These are phyloP conservation scores for Corylus heterophylla DNA, from an alignment of 306 rosid genomes.

Conservation along the genomic window DNA sequence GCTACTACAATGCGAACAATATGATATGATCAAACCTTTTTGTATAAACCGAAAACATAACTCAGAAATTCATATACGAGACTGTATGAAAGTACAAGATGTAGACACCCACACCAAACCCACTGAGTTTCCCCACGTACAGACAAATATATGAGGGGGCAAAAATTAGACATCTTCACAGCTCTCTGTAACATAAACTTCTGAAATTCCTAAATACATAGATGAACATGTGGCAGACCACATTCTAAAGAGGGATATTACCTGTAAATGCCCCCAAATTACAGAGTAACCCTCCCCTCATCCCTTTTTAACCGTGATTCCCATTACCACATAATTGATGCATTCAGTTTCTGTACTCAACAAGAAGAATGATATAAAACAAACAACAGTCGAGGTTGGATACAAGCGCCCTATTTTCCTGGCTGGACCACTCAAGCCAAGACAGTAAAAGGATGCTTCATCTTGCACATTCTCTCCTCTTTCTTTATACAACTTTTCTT, in stretches of 20 bases:
- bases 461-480: conserved; percentile 24
- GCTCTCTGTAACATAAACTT: conserved; percentile 44
- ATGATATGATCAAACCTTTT: conserved; percentile 35
- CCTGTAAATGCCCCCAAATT: conserved; percentile 59
- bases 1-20: not conserved
- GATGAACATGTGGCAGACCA: conserved; percentile 43
- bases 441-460: conserved; percentile 38
- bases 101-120: conserved; percentile 67
- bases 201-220: conserved; percentile 50
- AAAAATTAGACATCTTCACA: conserved; percentile 60
- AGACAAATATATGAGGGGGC: conserved; percentile 39
- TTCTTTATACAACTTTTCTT: conserved; percentile 33
- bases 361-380: conserved; percentile 40
- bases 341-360: conserved; percentile 36
- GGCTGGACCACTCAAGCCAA: conserved; percentile 46
- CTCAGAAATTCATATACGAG: conserved; percentile 54
- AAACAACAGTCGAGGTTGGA: conserved; percentile 45
- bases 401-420: conserved; percentile 7
- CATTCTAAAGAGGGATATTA: conserved; percentile 32
- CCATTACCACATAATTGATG: conserved; percentile 17
- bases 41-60: conserved; percentile 67
- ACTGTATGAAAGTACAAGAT: conserved; percentile 43
- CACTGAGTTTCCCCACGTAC: conserved; percentile 44
- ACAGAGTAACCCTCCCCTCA: conserved; percentile 5
- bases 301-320: conserved; percentile 16